Evolutionary conservation across 108 stramenopile species (phyloP), one percentile per base, ranked within the genome.

Genomic region (Nitzschia inconspicua): DNA sequence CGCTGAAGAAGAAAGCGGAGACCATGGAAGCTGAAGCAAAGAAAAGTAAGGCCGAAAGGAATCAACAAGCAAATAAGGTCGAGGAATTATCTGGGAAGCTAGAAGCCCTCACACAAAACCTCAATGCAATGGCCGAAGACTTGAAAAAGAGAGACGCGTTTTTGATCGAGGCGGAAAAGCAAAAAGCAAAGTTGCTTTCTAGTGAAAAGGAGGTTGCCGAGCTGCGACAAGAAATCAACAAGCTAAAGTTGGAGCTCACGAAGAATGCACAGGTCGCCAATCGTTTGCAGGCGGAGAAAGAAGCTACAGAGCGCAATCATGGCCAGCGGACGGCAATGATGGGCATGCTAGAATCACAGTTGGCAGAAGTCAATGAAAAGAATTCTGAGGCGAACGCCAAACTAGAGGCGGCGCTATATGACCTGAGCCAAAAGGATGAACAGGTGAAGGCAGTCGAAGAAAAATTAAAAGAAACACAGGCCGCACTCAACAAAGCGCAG

Each of bases 241-340:
- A 80, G 25, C 60, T 91, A 35, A 95, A 84, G 58, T 62, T 91
- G 14, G 88, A 91, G 34, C 59, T 80, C 43, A 88, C 89, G 16
- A 81, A 89, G 55, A 89, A 64, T 23, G 76, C 63, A 16, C 76
- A 85, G 51, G 72, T 89, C 11, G 72, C 88, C 18, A 72, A 65
- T 24, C 76, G 83, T 14, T 72, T 95, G 14, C 85, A 95, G 43
- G 73, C 80, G 48, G 93, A 95, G 43, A 80, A 83, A 43, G 90
- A 95, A 49, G 73, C 76, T 8, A 87, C 67, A 43, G 80, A 91
- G 58, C 60, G 68, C 4, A 89, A 86, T 51, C 89, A 91, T 46
- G 93, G 93, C 3, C 88, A 95, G 69, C 60, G 88, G 60, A 91
- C 90, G 13, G 93, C 93, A 0, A 66, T 91, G 16, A 83, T 95